Base-by-base conservation (phyloP, 2,329 filamentous ascomycete genomes). In the Emmonsiellopsis sp. region DNA sequence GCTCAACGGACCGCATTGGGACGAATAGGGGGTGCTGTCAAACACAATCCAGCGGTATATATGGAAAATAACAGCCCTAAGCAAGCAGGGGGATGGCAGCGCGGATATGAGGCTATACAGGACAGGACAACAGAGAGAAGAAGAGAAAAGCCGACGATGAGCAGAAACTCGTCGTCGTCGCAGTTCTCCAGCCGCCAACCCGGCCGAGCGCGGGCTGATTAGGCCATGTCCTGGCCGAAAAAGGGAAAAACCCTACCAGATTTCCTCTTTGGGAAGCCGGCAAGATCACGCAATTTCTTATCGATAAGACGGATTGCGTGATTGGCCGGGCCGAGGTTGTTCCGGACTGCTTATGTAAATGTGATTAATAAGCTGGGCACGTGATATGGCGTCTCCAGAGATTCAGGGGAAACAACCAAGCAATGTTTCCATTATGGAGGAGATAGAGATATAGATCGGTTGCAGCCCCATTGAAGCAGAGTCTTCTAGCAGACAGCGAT, bases 1-100 rank as follows among this genome's bases (percentile, higher is more conserved):
- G 49, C 10, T 58, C 56, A 40, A 56, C 44, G 7, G 56, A 55
- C 44, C 55, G 47, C 56, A 58, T 58, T 45, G 11, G 37, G 11
- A 2, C 8, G 17, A 2, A 2, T 49, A 21, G 8, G 17, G 11
- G 1, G 32, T 31, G 17, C 8, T 21, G 1, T 46, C 14, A 17
- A 27, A 42, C 39, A 42, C 11, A 42, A 14, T 13, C 39, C 39
- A 42, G 14, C 4, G 14, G 39, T 42, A 14, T 14, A 42, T 14
- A 42, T 13, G 4, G 39, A 42, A 17, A 17, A 2, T 17, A 17
- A 17, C 17, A 17, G 17, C 17, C 17, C 17, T 17, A 2, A 0
- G 17, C 17, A 17, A 17, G 17, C 2, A 17, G 17, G 17, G 17
- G 39, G 44, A 27, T 36, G 34, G 27, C 7, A 52, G 14, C 21